Base-by-base conservation (phyloP, 768 basidiomycete genomes). In the Collybia sordida region DNA sequence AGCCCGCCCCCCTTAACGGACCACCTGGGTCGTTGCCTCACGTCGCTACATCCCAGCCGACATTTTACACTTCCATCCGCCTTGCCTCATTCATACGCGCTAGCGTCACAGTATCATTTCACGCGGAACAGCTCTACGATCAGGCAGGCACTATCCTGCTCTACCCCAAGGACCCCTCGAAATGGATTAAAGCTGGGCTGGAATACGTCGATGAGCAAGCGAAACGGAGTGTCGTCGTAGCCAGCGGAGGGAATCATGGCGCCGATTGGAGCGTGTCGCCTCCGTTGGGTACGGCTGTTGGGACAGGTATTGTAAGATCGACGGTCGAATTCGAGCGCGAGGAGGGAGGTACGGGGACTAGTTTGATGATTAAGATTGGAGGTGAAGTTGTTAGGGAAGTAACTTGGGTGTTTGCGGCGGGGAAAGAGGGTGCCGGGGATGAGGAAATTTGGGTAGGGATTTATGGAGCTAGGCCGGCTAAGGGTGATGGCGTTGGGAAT, bases 211-310 rank as follows among this genome's bases (percentile, higher is more conserved):
- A 59, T 37, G 55, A 43, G 2, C 25, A 46, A 22, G 40, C 53
- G 9, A 59, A 59, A 46, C 48, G 49, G 17, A 57, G 59, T n/a
- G 49, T 57, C 12, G 55, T 56, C 14, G 55, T 53, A 39, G 50
- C 59, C 0, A 45, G 49, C 7, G 59, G 59, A 3, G 22, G 42
- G 2, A 43, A 49, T 6, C 34, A 41, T n/a, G 48, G 50, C 4
- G 50, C 56, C 4, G 59, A 59, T 49, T 59, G 55, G 55, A 59
- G 59, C 28, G 53, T 59, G 9, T 44, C 59, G 18, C 59, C 56
- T 1, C 56, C 53, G 27, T 42, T 59, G 1, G 21, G 28, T 2
- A 35, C 48, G n/a, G n/a, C 24, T 15, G 51, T 42, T 18, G 24
- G 15, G 12, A 27, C 36, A 2, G 51, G 56, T 19, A 37, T 35